A percentile compares a stretch with the other conserved stretches of the same genome.
Conservation (phyloP, 805 yeast genomes). For the Saccharomycopsis sp. region DNA sequence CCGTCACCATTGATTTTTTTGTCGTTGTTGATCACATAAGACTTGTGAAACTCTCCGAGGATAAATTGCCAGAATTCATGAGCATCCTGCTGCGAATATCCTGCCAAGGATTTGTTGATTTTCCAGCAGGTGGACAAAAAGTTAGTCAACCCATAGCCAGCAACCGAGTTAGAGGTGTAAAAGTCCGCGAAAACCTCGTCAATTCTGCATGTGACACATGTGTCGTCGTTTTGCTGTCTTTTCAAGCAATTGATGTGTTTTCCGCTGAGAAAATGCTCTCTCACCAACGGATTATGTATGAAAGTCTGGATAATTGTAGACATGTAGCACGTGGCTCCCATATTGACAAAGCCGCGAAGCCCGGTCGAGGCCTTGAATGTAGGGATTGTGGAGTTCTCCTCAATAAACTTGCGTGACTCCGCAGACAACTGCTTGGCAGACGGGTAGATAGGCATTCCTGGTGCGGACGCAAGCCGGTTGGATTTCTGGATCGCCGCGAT, state of each 20-base stretch:
- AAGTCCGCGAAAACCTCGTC: constrained; percentile 73
- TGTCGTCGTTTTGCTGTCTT: constrained; percentile 23
- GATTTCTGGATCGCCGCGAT: constrained; percentile 25
- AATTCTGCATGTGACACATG: constrained; percentile 78
- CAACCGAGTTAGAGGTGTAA: constrained; percentile 52
- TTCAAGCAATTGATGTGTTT: constrained; percentile 54
- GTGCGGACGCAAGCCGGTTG: constrained; percentile 19
- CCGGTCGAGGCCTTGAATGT: constrained; percentile 61
- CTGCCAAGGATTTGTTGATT: constrained; percentile 78
- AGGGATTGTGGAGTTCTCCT: constrained; percentile 36
- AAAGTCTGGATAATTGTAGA: constrained; percentile 85
- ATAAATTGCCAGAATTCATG: constrained; percentile 96
- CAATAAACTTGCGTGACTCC: constrained; percentile 26
- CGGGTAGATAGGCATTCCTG: constrained; percentile 30
- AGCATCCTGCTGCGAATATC: constrained; percentile 96
- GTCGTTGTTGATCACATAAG: constrained; percentile 26
- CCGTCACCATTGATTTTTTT: neutral
- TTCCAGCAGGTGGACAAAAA: constrained; percentile 84
- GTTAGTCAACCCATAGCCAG: constrained; percentile 77
- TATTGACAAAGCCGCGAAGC: constrained; percentile 77
- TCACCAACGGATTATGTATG: constrained; percentile 82
- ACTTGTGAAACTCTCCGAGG: constrained; percentile 72
- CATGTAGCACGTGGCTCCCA: constrained; percentile 98
- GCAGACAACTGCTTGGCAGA: constrained; percentile 24
- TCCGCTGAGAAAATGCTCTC: constrained; percentile 71